Percentiles rank a stretch among this genome's conserved stretches.
These are phyloP conservation scores for Collybia sordida DNA, from an alignment of 768 basidiomycete genomes.

Conservation along the genomic window DNA sequence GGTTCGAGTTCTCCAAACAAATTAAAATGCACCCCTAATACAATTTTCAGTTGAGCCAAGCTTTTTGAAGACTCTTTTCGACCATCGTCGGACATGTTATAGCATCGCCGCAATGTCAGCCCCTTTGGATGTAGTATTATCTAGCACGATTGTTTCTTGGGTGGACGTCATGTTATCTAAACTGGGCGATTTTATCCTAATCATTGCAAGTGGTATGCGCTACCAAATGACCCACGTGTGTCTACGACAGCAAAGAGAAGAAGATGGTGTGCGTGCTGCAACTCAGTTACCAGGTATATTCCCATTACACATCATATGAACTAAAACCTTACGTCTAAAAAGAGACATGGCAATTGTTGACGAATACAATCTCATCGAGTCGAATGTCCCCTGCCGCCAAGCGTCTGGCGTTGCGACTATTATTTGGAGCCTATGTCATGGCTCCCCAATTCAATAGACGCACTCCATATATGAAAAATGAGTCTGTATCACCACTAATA, in stretches of 20 bases:
- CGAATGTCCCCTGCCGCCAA: constrained; percentile 58
- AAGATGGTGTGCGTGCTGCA: constrained; percentile 57
- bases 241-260: constrained; percentile 40
- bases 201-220: constrained; percentile 19
- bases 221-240: constrained; percentile 19
- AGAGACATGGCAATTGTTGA: constrained; percentile 58
- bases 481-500: no score
- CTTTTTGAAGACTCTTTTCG: constrained; percentile 45
- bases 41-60: constrained; percentile 22
- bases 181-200: constrained; percentile 37
- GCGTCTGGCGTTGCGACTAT: constrained; percentile 55
- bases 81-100: constrained; percentile 50
- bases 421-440: constrained; percentile 58
- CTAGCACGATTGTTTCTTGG: constrained; percentile 55
- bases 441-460: constrained; percentile 34
- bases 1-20: constrained; percentile 20
- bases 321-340: constrained; percentile 5
- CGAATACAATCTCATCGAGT: constrained; percentile 44
- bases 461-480: constrained; percentile 2
- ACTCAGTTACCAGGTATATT: constrained; percentile 65
- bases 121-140: constrained; percentile 11
- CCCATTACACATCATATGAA: not conserved
- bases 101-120: constrained; percentile 34
- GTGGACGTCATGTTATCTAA: constrained; percentile 60
- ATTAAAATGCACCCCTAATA: constrained; percentile 10